Conservation (phyloP, 2,329 filamentous ascomycete species). For the Alternaria rosae region DNA sequence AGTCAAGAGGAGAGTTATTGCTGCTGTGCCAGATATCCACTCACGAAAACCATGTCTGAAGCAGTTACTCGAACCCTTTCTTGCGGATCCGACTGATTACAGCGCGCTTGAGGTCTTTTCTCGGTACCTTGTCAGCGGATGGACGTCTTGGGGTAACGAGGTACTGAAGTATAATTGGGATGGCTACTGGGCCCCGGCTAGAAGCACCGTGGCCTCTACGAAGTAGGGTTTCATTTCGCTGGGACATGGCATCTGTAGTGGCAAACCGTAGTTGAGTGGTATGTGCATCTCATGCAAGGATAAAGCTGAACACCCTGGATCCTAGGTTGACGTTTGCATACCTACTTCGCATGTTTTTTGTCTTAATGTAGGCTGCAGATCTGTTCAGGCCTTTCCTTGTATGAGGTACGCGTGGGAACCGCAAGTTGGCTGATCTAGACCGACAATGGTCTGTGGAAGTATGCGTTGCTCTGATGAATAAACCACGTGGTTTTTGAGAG, state of each 20-base stretch:
- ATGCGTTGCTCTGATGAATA: neutral
- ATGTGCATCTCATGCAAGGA: too few species aligned
- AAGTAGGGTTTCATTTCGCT: neutral
- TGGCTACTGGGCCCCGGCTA: constrained; percentile 55
- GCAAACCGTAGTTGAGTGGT: neutral
- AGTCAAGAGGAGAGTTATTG: constrained; percentile 64
- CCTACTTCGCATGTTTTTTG: too few species aligned
- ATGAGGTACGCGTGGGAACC: neutral
- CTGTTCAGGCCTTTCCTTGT: too few species aligned
- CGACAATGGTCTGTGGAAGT: neutral
- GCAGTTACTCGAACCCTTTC: constrained; percentile 63
- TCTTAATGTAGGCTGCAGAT: too few species aligned
- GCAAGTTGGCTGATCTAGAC: neutral
- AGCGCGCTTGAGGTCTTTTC: constrained; percentile 78
- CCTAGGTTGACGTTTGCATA: too few species aligned
- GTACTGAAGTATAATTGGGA: constrained; percentile 72
- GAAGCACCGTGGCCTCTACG: neutral
- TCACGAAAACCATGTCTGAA: constrained; percentile 80
- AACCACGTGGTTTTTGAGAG: neutral
- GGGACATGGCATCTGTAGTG: neutral
- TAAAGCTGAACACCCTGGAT: too few species aligned
- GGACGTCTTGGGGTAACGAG: constrained; percentile 82
- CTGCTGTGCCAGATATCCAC: constrained; percentile 77
- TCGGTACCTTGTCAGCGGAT: constrained; percentile 74
- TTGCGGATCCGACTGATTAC: constrained; percentile 58